A percentile compares a stretch with the other conserved stretches of the same genome.
Conservation (phyloP, 108 stramenopile species). For the Nitzschia sp. region DNA sequence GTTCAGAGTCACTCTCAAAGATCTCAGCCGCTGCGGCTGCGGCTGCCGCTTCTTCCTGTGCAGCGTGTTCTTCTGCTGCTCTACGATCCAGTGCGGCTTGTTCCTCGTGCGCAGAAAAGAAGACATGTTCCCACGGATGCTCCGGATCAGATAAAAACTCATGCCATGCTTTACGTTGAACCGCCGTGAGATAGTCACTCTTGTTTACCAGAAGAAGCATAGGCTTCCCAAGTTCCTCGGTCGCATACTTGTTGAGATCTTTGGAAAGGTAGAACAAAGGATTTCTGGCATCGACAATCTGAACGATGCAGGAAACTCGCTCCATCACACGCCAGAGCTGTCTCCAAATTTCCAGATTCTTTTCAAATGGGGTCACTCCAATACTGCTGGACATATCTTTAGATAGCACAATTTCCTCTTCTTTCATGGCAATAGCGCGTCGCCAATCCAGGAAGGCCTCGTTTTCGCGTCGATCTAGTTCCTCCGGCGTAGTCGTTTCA, state of each 20-base stretch:
- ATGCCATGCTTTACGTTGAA: conserved; percentile 88
- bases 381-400: conserved; percentile 6
- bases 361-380: conserved; percentile 97
- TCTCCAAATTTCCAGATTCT: conserved; percentile 98
- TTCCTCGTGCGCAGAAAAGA: conserved; percentile 94
- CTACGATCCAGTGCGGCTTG: conserved; percentile 82
- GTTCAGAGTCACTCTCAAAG: conserved; percentile 11
- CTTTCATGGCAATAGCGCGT: conserved; percentile 82
- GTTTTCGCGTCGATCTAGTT: conserved; percentile 87
- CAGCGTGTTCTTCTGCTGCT: conserved; percentile 8
- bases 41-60: conserved; percentile 29
- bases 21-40: conserved; percentile 12
- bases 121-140: conserved; percentile 81
- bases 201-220: conserved; percentile 96
- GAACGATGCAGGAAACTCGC: conserved; percentile 87
- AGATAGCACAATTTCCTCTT: conserved; percentile 69
- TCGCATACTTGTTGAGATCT: conserved; percentile 88
- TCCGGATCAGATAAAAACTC: conserved; percentile 70
- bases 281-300: conserved; percentile 98
- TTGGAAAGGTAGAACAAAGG: conserved; percentile 93
- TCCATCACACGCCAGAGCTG: conserved; percentile 99
- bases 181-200: conserved; percentile 90
- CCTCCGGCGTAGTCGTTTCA: conserved; percentile 82
- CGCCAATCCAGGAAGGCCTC: conserved; percentile 95
- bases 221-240: conserved; percentile 80